phyloP scores from a whole-genome alignment of 129 eudicot genomes.

The Calendula officinalis region DNA sequence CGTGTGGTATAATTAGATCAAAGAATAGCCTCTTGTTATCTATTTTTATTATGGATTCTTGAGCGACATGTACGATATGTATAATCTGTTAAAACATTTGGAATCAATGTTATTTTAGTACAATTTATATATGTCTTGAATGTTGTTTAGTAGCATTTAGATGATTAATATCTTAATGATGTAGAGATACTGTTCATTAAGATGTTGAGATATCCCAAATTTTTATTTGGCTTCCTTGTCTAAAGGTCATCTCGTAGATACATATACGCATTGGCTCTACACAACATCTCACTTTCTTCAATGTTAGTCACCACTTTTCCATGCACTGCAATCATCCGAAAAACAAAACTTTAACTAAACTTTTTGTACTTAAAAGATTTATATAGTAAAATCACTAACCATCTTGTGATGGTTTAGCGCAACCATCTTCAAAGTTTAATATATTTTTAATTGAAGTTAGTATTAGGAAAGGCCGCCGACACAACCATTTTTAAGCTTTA shows the following conservation, averaged over 20 bases:
- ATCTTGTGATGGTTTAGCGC: too few relatives aligned
- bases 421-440: too few relatives aligned
- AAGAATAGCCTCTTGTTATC: constrained; percentile 15
- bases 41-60: constrained; percentile 20
- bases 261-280: constrained; percentile 55
- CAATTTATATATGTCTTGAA: too few relatives aligned
- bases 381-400: too few relatives aligned
- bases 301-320: constrained; percentile 51
- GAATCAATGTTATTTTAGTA: constrained; percentile 13
- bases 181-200: too few relatives aligned
- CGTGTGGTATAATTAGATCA: constrained; percentile 32
- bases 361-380: too few relatives aligned
- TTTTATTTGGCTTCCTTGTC: constrained; percentile 69
- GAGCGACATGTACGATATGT: constrained; percentile 21
- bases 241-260: constrained; percentile 66
- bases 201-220: constrained; percentile 54
- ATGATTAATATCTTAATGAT: too few relatives aligned
- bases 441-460: too few relatives aligned
- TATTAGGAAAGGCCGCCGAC: too few relatives aligned
- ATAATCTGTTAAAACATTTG: constrained; percentile 4
- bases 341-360: constrained; percentile 8
- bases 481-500: too few relatives aligned
- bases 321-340: constrained; percentile 41
- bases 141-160: constrained; percentile 7
- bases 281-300: constrained; percentile 55